Conservation (phyloP, 2,329 filamentous ascomycete species). For the Neonectria faginata region DNA sequence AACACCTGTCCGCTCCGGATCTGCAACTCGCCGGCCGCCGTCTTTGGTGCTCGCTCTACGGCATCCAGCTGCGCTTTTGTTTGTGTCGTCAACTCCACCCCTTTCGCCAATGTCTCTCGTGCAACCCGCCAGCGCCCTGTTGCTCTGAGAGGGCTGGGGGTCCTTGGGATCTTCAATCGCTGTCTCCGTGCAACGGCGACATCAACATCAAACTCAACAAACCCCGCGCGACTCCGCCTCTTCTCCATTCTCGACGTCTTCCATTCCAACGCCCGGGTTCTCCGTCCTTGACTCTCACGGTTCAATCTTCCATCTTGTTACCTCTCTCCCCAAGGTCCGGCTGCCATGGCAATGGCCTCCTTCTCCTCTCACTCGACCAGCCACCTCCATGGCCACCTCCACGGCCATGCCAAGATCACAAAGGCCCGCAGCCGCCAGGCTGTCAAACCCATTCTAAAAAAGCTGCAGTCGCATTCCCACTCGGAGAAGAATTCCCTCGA, state of each 20-base stretch:
- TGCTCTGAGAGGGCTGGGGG: slow-evolving; percentile 47
- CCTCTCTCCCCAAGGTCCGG: slow-evolving; percentile 6
- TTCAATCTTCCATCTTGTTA: not conserved
- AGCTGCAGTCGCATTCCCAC: slow-evolving; percentile 62
- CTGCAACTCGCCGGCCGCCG: slow-evolving; percentile 15
- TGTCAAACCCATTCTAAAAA: slow-evolving; percentile 73
- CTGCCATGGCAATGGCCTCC: slow-evolving; percentile 43
- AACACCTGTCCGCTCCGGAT: slow-evolving; percentile 9
- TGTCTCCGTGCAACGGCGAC: slow-evolving; percentile 44
- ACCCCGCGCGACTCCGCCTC: slow-evolving; percentile 29
- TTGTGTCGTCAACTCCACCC: slow-evolving; percentile 19
- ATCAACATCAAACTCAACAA: slow-evolving; percentile 31
- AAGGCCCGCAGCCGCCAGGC: slow-evolving; percentile 61
- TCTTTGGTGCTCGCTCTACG: slow-evolving; percentile 24
- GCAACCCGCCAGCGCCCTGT: slow-evolving; percentile 41
- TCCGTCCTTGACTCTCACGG: slow-evolving; percentile 3
- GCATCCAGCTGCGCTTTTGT: slow-evolving; percentile 22
- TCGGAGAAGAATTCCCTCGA: slow-evolving; percentile 74
- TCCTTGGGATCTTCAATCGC: slow-evolving; percentile 41
- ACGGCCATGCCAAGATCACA: slow-evolving; percentile 49
- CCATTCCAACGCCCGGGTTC: not conserved
- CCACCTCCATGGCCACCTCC: slow-evolving; percentile 39
- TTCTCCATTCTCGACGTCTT: slow-evolving; percentile 3
- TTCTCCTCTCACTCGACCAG: slow-evolving; percentile 39
- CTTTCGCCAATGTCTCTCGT: slow-evolving; percentile 37